Evolutionary conservation across 495 filamentous ascomycete species (phyloP).

Genomic region (Podospora conica): DNA sequence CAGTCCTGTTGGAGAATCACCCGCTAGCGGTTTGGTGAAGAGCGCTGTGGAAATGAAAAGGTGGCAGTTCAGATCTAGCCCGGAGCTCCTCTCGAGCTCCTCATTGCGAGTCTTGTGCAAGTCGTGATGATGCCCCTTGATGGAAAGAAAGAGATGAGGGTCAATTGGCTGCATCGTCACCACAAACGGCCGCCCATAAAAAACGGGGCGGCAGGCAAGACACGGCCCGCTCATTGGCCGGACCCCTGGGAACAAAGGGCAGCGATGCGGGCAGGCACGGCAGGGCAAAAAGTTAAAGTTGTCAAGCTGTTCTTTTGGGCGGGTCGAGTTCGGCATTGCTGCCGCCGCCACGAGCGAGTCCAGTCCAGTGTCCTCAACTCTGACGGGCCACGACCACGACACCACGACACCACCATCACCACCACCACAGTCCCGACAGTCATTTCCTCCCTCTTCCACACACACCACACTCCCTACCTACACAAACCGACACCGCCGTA

Average conservation of each 20-base stretch:
- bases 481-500: too few species aligned
- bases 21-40: too few species aligned
- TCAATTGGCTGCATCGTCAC: neutral
- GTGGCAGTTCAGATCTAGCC: too few species aligned
- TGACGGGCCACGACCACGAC: neutral
- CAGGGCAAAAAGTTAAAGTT: constrained; percentile 22
- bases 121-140: too few species aligned
- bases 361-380: neutral
- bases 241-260: constrained; percentile 11
- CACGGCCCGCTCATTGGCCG: neutral
- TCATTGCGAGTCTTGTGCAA: neutral
- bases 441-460: neutral
- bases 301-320: constrained; percentile 36
- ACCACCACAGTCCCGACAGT: neutral
- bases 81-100: too few species aligned
- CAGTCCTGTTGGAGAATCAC: too few species aligned
- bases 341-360: neutral
- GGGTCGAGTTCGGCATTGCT: constrained; percentile 2
- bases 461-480: neutral
- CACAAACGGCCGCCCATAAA: neutral
- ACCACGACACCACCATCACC: neutral
- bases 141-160: too few species aligned
- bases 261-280: too few species aligned
- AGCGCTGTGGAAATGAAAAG: too few species aligned
- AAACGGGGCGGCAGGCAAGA: neutral